Evolutionary conservation across 306 rosid genomes (phyloP), one percentile per base, ranked within the genome.

Genomic region (Lupinus albus): DNA sequence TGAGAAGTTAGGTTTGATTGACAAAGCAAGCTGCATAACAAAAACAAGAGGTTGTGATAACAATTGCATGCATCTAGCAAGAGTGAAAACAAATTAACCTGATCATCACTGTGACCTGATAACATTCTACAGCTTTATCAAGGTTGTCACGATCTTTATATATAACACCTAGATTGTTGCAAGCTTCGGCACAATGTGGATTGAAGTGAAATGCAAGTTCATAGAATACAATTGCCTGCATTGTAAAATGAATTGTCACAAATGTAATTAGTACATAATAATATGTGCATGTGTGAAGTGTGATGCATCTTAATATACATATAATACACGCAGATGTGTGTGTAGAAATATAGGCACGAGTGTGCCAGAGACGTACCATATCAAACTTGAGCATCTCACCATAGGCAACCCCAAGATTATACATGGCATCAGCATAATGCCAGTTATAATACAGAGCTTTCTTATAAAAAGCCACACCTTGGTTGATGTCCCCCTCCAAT

Each of bases 391-490:
- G 97, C 96, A 90, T 94, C 83, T 94, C 99, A 65, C 99, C 99
- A 76, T 94, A 94, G 45, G 99, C 99, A 74, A 94, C 99, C 71
- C 97, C 99, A 12, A 94, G 96, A 86, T 94, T 94, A 80, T 94
- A 94, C 99, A 94, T 90, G 64, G 99, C 99, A 82, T 94, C 99
- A 61, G 99, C 99, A 74, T 94, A 94, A 64, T 90, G 99, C 97
- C 97, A 94, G 67, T 94, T 94, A 76, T 88, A 90, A 83, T 71
- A 90, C 84, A 94, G 61, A 50, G 99, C 99, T 84, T 85, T 94
- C 81, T 94, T 94, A 71, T 94, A 94, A 75, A 80, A 86, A 25
- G 90, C 86, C 72, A 94, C 89, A 55, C 99, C 99, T 64, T 84
- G 96, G 77, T 78, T 74, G 25, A 90, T 94, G 79, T 90, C 95